Base-by-base conservation (phyloP, 1,139 yeast species). In the Suhomyces taliae region DNA sequence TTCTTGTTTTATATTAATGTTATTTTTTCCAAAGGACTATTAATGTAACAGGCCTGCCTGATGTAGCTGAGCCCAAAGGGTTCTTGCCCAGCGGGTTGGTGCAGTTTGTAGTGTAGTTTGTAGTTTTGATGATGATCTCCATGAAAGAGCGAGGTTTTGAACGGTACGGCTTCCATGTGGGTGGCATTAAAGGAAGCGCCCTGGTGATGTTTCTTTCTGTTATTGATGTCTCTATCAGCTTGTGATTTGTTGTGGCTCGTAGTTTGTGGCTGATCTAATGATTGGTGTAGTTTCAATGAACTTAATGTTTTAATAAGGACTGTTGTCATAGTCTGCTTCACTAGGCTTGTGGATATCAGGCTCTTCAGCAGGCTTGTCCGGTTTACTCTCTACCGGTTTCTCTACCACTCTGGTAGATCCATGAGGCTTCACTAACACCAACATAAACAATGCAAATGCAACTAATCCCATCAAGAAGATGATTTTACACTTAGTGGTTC, bases 401-500 rank as follows among this genome's bases (percentile, higher is more conserved):
- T 34, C 34, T 0, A 51, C 50, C 8, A 59, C 56, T 12, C 58
- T 66, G 4, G 69, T 63, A 5, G 57, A 45, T 1, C 62, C 59
- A 41, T 58, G 62, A 1, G 97, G 97, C 57, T 82, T 85, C 43
- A 89, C 76, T 54, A 90, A 67, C 11, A 91, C 81, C 9, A 90
- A 65, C 56, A 91, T 77, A 46, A 91, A 73, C 46, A 90, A 70
- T 4, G 88, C 87, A 47, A 90, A 70, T 29, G 89, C 95, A 34
- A 90, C 65, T 48, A 93, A 72, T 12, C 82, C 69, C 51, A 93
- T 68, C 41, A 93, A 74, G 44, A 93, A 74, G 12, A 93, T 91
- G 39, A 93, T 69, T 64, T 90, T 91, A 68, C 98, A 93, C 64
- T 91, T 93, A 47, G 93, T 90, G 1, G 96, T 88, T 51, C 95